These are phyloP conservation scores for Nadsonia commutata DNA, from an alignment of 1,139 yeast genomes.

Conservation along the genomic window DNA sequence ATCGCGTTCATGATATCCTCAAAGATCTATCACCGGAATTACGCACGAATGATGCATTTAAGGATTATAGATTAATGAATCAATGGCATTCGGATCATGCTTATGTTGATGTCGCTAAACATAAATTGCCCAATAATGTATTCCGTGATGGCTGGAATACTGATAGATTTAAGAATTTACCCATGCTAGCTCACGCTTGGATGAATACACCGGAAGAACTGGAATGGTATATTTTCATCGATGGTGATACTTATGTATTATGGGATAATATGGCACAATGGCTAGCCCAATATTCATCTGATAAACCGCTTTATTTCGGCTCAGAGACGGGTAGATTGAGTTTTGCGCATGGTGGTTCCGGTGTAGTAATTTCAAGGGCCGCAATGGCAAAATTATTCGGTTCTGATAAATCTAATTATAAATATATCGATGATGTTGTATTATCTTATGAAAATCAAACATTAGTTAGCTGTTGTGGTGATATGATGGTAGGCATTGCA, in stretches of 20 bases:
- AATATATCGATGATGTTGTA: conserved; percentile 14
- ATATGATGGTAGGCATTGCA: conserved; percentile 20
- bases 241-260: conserved; percentile 23
- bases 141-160: conserved; percentile 20
- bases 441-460: conserved; percentile 16
- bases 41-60: conserved; percentile 13
- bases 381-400: conserved; percentile 19
- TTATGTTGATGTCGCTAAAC: conserved; percentile 5
- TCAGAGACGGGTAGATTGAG: conserved; percentile 14
- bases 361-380: conserved; percentile 22
- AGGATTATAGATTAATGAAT: conserved; percentile 17
- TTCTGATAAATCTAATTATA: conserved; percentile 5
- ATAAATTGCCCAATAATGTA: neutral
- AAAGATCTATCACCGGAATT: conserved; percentile 16
- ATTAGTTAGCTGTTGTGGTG: conserved; percentile 23
- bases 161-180: conserved; percentile 26
- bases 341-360: conserved; percentile 28
- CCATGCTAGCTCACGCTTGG: conserved; percentile 25
- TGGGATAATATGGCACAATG: conserved; percentile 17
- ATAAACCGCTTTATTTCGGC: conserved; percentile 19
- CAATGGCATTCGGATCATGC: conserved; percentile 15
- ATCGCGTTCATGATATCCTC: conserved; percentile 21
- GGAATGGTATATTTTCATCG: conserved; percentile 26
- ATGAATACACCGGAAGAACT: conserved; percentile 13
- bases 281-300: conserved; percentile 15